phyloP scores from a whole-genome alignment of 495 filamentous ascomycete species.

The Hypoxylon lienhwacheense region DNA sequence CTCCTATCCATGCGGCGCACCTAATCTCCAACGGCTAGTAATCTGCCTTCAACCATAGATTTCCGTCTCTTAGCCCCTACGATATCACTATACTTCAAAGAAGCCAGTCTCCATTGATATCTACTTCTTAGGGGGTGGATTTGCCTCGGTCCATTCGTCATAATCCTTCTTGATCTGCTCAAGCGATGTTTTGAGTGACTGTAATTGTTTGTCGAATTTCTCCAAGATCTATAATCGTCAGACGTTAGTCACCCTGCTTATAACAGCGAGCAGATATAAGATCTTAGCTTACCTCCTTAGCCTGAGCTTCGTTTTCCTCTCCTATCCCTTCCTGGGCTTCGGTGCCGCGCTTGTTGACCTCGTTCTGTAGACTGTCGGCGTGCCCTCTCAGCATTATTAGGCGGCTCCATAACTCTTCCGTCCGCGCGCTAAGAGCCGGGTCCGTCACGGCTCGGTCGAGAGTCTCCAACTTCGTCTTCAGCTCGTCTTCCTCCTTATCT shows the following conservation, averaged over 20 bases:
- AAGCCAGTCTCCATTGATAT: neutral
- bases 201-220: constrained; percentile 85
- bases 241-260: constrained; percentile 31
- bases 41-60: constrained; percentile 6
- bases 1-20: constrained; percentile 16
- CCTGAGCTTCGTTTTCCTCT: constrained; percentile 58
- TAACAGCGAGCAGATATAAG: neutral
- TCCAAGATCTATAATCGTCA: constrained; percentile 68
- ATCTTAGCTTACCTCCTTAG: constrained; percentile 73
- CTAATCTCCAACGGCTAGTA: constrained; percentile 10
- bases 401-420: constrained; percentile 96
- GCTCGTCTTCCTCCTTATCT: constrained; percentile 84
- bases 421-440: constrained; percentile 76
- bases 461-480: constrained; percentile 77
- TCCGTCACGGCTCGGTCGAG: constrained; percentile 80
- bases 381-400: constrained; percentile 83
- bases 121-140: constrained; percentile 37
- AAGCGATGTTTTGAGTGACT: constrained; percentile 80
- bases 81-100: constrained; percentile 13
- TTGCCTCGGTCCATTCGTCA: constrained; percentile 65
- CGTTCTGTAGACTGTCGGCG: constrained; percentile 73
- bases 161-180: constrained; percentile 77
- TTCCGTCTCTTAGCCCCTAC: neutral
- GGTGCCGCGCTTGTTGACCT: constrained; percentile 68
- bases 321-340: constrained; percentile 61